Evolutionary conservation across 768 basidiomycete species (phyloP), one percentile per base, ranked within the genome.

Genomic region (Trametes sanguinea): DNA sequence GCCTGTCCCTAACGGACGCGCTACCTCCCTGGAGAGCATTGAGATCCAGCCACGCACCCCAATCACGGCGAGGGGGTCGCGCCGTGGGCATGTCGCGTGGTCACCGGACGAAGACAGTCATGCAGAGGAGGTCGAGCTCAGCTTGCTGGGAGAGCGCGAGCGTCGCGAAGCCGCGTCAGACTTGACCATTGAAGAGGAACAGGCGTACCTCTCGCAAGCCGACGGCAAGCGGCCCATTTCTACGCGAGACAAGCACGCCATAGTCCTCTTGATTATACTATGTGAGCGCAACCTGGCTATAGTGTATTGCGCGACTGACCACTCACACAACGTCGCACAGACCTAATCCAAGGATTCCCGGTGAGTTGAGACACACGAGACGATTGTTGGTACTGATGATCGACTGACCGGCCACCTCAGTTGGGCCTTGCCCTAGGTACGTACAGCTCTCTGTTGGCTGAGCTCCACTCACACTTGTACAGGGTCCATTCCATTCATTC

Each of bases 401-500:
- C 11, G 30, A 11, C 39, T 27, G 30, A 52, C 44, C 22, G 16
- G 9, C 45, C 29, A 17, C 13, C 37, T 14, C 65, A 93, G 91
- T 72, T 93, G 64, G 95, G 95, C 32, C 86, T 98, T 61, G 95
- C 96, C 42, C 83, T 98, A 57, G 90, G 90, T 90, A 70, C 60
- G 78, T 16, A 54, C 16, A 52, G 10, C 33, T 40, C 22, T 27
- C 39, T 55, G 53, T 39, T 53, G 40, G 27, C 57, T 42, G 37
- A 51, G 58, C 61, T 56, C 62, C 43, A 22, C 61, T 22, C 7
- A 48, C 32, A 42, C 52, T 32, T 22, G 56, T 61, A 33, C 63
- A 92, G 96, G 97, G 65, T 98, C 96, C 42, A 85, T 99, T 5
- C 96, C 97, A 22, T 98, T 98, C 80, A 86, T 98, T 75, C 83